Base-by-base conservation (phyloP, 1,139 yeast genomes). In the Hyphopichia pseudoburtonii region DNA sequence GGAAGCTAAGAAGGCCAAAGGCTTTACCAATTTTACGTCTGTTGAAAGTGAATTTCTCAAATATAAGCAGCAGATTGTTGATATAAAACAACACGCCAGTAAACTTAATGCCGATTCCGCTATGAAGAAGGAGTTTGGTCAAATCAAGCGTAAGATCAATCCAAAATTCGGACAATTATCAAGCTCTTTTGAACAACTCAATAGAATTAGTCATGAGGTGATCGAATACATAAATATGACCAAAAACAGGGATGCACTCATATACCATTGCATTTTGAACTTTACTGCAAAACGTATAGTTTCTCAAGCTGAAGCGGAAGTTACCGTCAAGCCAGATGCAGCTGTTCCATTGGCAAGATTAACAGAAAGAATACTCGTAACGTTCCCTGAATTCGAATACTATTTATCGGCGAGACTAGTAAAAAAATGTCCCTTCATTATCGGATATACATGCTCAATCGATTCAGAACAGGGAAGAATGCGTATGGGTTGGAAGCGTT, bases 121-220 rank as follows among this genome's bases (percentile, higher is more conserved):
- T 17, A 53, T 72, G 34, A 70, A 75, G 43, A 68, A 67, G 41
- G 61, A 60, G 15, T 64, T 73, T 18, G 72, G 74, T 21, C 59
- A 54, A 56, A 60, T 48, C 37, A 83, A 84, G 54, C 70, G 97
- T 37, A 80, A 82, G 50, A 78, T 92, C 47, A 88, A 88, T 51
- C 95, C 96, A 4, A 85, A 83, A 52, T 80, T 94, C 47, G 97
- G 98, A 10, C 97, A 92, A 62, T 67, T 94, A 41, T 88, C 97
- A 1, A 82, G 81, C 52, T 82, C 90, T 33, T 60, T 56, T 37
- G 39, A 57, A 3, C 96, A 92, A 52, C 67, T 88, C 34, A 55
- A 59, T 2, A 62, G 62, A 23, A 70, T 89, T 15, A 64, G 73
- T 3, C 43, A 51, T 3, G 89, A 81, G 34, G 65, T 92, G 3